A percentile compares a stretch with the other conserved stretches of the same genome.
Conservation (phyloP, 768 basidiomycete species). For the Dictyophora rubrovolvata region DNA sequence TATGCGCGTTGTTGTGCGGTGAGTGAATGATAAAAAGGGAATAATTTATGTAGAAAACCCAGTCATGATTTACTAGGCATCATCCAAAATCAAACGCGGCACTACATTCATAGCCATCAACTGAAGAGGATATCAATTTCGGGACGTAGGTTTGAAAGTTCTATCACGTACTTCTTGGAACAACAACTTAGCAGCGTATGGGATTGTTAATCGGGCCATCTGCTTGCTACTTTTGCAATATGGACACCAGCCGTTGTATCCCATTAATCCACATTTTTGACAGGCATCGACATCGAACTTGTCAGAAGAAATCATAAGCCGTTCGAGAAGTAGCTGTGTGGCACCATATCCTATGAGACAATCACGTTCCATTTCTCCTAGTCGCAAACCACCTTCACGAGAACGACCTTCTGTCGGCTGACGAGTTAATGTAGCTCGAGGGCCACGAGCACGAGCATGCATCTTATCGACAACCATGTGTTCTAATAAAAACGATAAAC, state of each 20-base stretch:
- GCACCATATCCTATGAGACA: constrained; percentile 99
- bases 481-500: constrained; percentile 33
- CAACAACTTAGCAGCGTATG: constrained; percentile 88
- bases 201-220: constrained; percentile 91
- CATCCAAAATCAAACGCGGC: constrained; percentile 79
- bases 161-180: constrained; percentile 67
- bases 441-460: constrained; percentile 97
- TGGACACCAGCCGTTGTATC: constrained; percentile 93
- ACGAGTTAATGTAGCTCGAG: constrained; percentile 89
- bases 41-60: not conserved
- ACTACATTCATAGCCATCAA: constrained; percentile 97
- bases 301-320: constrained; percentile 98
- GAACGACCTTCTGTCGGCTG: constrained; percentile 99
- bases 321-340: constrained; percentile 89
- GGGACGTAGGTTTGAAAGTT: not conserved
- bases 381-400: constrained; percentile 89
- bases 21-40: not conserved
- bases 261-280: constrained; percentile 88
- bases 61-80: constrained; percentile 30
- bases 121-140: constrained; percentile 29
- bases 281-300: constrained; percentile 97
- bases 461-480: constrained; percentile 99
- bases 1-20: not conserved
- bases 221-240: constrained; percentile 97
- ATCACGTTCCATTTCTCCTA: constrained; percentile 99